phyloP scores from a whole-genome alignment of 2,329 filamentous ascomycete genomes.

The Colletotrichum neosansevieriae region DNA sequence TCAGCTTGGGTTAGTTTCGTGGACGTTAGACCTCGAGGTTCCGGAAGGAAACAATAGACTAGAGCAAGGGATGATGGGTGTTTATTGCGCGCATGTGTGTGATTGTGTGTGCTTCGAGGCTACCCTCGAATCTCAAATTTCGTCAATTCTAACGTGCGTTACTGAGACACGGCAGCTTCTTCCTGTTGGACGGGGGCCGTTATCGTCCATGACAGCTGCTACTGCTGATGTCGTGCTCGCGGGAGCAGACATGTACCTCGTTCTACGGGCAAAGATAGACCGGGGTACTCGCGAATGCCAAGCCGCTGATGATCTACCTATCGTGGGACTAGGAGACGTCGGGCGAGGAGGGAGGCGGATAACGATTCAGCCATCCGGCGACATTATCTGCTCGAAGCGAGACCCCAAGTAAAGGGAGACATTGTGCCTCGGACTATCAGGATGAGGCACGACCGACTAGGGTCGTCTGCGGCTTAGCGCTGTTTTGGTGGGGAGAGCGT shows the following conservation, averaged over 20 bases:
- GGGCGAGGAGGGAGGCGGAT: conserved; percentile 10
- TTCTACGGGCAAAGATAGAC: background rate
- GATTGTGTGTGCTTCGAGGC: background rate
- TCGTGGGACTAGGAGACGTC: conserved; percentile 16
- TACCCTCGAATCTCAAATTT: conserved; percentile 8
- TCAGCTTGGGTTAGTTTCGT: background rate
- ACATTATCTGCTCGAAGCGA: conserved; percentile 17
- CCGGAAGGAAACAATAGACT: conserved; percentile 30
- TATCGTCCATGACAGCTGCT: conserved; percentile 9
- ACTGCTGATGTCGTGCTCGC: background rate
- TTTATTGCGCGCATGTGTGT: background rate
- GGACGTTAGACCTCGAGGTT: background rate
- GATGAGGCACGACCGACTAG: conserved; percentile 11
- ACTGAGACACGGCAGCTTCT: conserved; percentile 33
- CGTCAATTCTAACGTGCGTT: conserved; percentile 24
- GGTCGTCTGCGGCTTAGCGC: conserved; percentile 20
- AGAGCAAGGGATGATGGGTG: conserved; percentile 24
- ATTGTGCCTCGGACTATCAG: conserved; percentile 11
- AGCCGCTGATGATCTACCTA: conserved; percentile 16
- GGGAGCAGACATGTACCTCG: conserved; percentile 7
- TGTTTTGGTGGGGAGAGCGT: conserved; percentile 20
- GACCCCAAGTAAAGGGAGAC: conserved; percentile 22
- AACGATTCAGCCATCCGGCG: conserved; percentile 8
- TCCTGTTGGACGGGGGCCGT: background rate
- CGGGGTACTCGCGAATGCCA: conserved; percentile 10